Base-by-base conservation (phyloP, 2,329 filamentous ascomycete genomes). In the Colletotrichum somersetense region DNA sequence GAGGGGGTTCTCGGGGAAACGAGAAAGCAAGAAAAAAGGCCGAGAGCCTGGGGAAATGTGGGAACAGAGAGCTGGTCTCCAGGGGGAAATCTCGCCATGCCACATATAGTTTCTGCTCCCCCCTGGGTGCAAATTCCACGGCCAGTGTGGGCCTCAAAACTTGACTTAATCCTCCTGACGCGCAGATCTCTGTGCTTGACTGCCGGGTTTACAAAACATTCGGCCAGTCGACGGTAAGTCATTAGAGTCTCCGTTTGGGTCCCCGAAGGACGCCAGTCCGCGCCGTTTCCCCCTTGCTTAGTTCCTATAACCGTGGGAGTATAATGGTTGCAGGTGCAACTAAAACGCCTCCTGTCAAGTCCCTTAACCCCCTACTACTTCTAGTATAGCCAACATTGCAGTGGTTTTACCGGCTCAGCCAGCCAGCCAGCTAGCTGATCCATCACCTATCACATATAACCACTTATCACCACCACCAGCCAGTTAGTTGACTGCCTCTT, bases 141-240 rank as follows among this genome's bases (percentile, higher is more conserved):
- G 46, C 42, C 14, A 30, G 30, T 12, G 40, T 8, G 48, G 68
- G 53, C 53, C 14, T 48, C 38, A 55, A 55, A 55, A 69, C 58
- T 64, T 48, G 65, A 40, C 68, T 53, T n/a, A 23, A 23, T 12
- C n/a, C 12, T 26, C 33, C 56, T 58, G 69, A 72, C 46, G 68
- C 69, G 69, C 26, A 55, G 58, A 68, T 68, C 69, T 58, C 53
- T 48, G 1, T 57, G 46, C 48, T 56, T 61, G 20, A 26, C 44
- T 1, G 10, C 7, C 6, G 42, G 42, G 44, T n/a, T 2, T 5
- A 40, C 10, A 55, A 50, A 66, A 48, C 62, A 46, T 40, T 55
- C 1, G 35, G 35, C 33, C 33, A 16, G 48, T 5, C 23, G 56
- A 30, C 44, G 4, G 0, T 12, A 42, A 55, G 46, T 38, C 63